These are phyloP conservation scores for Hypoxylon sp. DNA, from an alignment of 2,329 filamentous ascomycete species.

Conservation along the genomic window DNA sequence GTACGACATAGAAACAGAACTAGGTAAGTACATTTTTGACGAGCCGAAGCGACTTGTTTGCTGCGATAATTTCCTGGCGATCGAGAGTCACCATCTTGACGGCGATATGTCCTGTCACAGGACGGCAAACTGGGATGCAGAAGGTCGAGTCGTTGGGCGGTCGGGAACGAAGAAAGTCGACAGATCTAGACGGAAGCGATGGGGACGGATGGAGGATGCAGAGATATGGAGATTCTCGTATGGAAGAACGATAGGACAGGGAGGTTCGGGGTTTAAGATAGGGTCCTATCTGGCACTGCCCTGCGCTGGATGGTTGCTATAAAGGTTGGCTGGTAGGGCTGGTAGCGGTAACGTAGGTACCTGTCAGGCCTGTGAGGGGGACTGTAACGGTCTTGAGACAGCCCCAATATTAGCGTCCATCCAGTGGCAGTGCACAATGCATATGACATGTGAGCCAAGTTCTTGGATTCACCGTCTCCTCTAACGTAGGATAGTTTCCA, in stretches of 20 bases:
- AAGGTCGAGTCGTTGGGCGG: background rate
- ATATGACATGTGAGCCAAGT: background rate
- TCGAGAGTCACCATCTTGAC: conserved; percentile 57
- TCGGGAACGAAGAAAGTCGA: background rate
- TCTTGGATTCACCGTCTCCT: too few relatives aligned
- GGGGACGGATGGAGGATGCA: background rate
- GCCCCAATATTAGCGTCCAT: background rate
- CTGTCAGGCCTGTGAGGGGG: background rate
- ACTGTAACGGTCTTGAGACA: background rate
- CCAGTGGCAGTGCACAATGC: conserved; percentile 12
- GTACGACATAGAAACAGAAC: background rate
- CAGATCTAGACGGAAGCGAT: background rate
- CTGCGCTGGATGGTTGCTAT: conserved; percentile 1
- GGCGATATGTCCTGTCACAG: background rate
- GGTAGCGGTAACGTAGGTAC: too few relatives aligned
- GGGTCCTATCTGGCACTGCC: too few relatives aligned
- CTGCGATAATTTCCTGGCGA: conserved; percentile 69
- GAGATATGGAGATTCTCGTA: background rate
- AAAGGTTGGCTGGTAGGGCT: conserved; percentile 20
- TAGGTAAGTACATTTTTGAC: conserved; percentile 77
- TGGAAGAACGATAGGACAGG: background rate
- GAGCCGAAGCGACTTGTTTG: conserved; percentile 84
- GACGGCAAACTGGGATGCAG: background rate
- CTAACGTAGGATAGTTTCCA: background rate
- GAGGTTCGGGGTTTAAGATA: background rate